phyloP scores from a whole-genome alignment of 2,329 filamentous ascomycete species.

The Alternaria sp. region DNA sequence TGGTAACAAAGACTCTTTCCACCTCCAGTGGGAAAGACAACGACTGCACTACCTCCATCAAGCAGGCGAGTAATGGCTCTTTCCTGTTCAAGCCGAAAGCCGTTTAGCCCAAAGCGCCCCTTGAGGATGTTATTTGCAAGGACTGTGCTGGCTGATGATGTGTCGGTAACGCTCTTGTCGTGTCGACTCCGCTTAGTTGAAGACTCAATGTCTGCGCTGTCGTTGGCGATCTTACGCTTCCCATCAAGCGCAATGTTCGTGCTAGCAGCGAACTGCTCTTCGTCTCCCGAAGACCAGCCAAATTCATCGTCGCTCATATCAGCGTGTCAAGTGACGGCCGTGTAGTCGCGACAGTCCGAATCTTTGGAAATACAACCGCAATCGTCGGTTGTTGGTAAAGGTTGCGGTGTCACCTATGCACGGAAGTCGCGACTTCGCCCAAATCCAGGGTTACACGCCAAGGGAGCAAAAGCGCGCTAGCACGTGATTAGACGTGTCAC shows the following conservation, averaged over 20 bases:
- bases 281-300: slow-evolving; percentile 14
- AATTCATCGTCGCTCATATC: slow-evolving; percentile 20
- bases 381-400: neutral
- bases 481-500: neutral
- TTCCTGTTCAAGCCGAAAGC: slow-evolving; percentile 57
- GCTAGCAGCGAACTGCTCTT: slow-evolving; percentile 8
- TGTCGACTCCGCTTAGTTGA: slow-evolving; percentile 4
- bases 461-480: neutral
- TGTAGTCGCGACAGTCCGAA: too few species aligned
- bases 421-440: neutral
- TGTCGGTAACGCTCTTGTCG: neutral
- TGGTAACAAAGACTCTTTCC: slow-evolving; percentile 97
- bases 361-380: too few species aligned
- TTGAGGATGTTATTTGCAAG: slow-evolving; percentile 47
- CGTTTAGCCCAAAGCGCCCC: slow-evolving; percentile 50
- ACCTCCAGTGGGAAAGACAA: slow-evolving; percentile 84
- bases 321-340: neutral
- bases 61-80: slow-evolving; percentile 53
- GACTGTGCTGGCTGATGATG: slow-evolving; percentile 24
- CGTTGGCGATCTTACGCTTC: slow-evolving; percentile 11
- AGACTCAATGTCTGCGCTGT: neutral
- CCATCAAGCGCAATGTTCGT: neutral
- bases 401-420: neutral
- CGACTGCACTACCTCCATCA: slow-evolving; percentile 51
- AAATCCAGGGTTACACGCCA: neutral